phyloP scores from a whole-genome alignment of 2,329 filamentous ascomycete species.

The Chalaropsis ovoidea region DNA sequence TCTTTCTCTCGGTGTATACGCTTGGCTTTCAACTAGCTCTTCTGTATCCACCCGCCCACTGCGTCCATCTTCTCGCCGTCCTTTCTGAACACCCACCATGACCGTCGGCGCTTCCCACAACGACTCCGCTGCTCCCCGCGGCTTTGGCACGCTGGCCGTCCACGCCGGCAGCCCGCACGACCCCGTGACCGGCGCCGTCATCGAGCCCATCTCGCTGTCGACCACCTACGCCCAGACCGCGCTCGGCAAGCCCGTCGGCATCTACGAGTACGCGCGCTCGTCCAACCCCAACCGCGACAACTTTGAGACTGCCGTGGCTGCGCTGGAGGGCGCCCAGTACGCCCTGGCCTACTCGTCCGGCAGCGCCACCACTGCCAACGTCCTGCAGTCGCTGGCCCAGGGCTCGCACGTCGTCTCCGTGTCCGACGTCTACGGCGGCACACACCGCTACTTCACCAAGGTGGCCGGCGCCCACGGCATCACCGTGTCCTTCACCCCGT shows the following conservation, averaged over 20 bases:
- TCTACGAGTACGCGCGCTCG: constrained; percentile 87
- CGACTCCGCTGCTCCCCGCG: constrained; percentile 55
- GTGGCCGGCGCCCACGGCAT: constrained; percentile 92
- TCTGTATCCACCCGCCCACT: constrained; percentile 5
- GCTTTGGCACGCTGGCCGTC: constrained; percentile 88
- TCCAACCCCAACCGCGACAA: constrained; percentile 92
- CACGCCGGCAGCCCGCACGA: constrained; percentile 90
- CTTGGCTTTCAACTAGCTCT: constrained; percentile 10
- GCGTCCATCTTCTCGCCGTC: not conserved
- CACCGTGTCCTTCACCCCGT: constrained; percentile 84
- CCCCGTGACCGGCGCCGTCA: constrained; percentile 84
- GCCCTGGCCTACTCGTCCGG: constrained; percentile 92
- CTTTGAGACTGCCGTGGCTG: constrained; percentile 84
- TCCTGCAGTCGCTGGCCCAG: constrained; percentile 82
- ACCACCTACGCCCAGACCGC: constrained; percentile 90
- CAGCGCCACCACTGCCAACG: constrained; percentile 83
- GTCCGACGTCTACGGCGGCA: constrained; percentile 95
- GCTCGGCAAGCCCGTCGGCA: constrained; percentile 77
- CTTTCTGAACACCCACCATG: constrained; percentile 9
- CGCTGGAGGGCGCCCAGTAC: constrained; percentile 83
- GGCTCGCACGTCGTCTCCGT: constrained; percentile 94
- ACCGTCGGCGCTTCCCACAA: constrained; percentile 25
- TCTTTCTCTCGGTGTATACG: not conserved
- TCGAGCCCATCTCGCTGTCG: constrained; percentile 88
- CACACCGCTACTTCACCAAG: constrained; percentile 97